Evolutionary conservation across 1,139 yeast genomes (phyloP), one percentile per base, ranked within the genome.

Genomic region (Ashbya aceris): DNA sequence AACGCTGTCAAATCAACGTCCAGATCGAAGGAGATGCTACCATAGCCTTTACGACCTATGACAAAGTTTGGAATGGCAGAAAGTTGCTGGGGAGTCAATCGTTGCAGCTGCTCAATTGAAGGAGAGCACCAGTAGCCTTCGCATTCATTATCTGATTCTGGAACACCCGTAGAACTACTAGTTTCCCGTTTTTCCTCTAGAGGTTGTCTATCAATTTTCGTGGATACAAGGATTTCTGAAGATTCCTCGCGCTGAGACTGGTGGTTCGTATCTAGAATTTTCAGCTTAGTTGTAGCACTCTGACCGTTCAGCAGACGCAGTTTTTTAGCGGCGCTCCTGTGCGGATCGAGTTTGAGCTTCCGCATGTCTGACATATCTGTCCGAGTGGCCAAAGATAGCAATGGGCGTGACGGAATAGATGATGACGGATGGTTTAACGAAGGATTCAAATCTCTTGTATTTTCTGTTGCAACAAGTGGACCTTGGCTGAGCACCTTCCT

Each of bases 121-220:
- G 96, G 96, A 1, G 79, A 71, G 45, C 86, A 77, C 93, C 95
- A 87, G 60, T 87, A 87, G 2, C 79, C 87, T 30, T 70, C 33
- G 8, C 33, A 11, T 17, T 12, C 10, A 27, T 14, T 11, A 1
- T 33, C 39, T 7, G n/a, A n/a, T 3, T 12, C 43, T 26, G 11
- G 11, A 12, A 28, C 8, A 14, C 14, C 38, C 11, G n/a, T 14
- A 7, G 29, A 33, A 30, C 14, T 36, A 2, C 27, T 27, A 7
- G 36, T 14, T 11, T 36, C 14, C 8, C 13, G n/a, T 8, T 28
- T 27, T 17, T 40, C 43, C 7, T 37, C 33, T 2, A 31, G 33
- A 6, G 31, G 29, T 45, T 37, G 49, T 45, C 23, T 47, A n/a
- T 55, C 29, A 48, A 44, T 33, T 12, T 41, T 12, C 43, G 44